Conservation (phyloP, 441 rosid genomes). For the Manihot esculenta region DNA sequence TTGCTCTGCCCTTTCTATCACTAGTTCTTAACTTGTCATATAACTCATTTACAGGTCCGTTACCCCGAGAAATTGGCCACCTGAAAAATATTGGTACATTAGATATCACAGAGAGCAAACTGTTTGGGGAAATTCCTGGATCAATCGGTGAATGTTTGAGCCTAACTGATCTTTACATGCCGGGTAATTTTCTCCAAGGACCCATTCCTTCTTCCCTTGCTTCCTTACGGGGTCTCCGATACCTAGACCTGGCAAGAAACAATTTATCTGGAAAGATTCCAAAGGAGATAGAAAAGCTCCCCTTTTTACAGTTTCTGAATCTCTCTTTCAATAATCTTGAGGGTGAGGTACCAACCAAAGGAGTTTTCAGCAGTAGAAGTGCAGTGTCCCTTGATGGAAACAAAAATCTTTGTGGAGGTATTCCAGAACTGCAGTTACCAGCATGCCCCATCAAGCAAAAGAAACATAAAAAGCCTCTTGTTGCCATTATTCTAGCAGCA, state of each 20-base stretch:
- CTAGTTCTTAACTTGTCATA: conserved; percentile 7
- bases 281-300: too few relatives aligned
- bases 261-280: conserved; percentile 22
- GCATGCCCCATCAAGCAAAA: too few relatives aligned
- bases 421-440: too few relatives aligned
- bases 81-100: background rate
- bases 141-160: conserved; percentile 16
- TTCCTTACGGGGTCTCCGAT: conserved; percentile 14
- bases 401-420: too few relatives aligned
- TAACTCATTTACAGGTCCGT: conserved; percentile 9
- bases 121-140: conserved; percentile 23
- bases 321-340: too few relatives aligned
- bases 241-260: conserved; percentile 25
- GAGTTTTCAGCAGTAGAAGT: too few relatives aligned
- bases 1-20: background rate
- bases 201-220: too few relatives aligned
- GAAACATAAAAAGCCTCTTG: too few relatives aligned
- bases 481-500: background rate
- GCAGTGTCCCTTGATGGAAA: too few relatives aligned
- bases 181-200: conserved; percentile 25
- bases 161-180: background rate
- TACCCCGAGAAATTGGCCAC: background rate
- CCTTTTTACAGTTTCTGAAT: too few relatives aligned
- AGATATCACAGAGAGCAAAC: too few relatives aligned
- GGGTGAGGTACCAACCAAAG: too few relatives aligned